These are phyloP conservation scores for Trichophyton benhamiae DNA, from an alignment of 2,329 filamentous ascomycete genomes.

Conservation along the genomic window DNA sequence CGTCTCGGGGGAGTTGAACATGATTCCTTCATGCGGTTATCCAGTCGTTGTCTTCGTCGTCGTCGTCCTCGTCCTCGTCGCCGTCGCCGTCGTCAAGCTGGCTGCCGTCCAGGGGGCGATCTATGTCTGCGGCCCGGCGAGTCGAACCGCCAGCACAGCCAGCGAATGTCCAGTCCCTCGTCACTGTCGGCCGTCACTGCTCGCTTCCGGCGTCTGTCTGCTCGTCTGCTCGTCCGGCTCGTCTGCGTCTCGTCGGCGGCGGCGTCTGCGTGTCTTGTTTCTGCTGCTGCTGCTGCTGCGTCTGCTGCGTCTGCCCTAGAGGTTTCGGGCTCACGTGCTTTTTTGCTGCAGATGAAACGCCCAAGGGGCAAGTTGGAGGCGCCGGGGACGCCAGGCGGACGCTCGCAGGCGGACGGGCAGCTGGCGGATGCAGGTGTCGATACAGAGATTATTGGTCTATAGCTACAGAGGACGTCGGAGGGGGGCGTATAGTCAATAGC, in stretches of 20 bases:
- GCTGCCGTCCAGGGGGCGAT: no score
- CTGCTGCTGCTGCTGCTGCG: neutral
- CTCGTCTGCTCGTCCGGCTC: neutral
- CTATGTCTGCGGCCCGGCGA: neutral
- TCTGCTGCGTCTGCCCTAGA: neutral
- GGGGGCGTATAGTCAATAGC: no score
- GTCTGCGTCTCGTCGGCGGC: neutral
- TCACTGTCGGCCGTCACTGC: neutral
- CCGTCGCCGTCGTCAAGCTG: neutral
- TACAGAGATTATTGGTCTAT: no score
- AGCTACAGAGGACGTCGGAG: no score
- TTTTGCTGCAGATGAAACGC: neutral
- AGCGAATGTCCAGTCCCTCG: neutral
- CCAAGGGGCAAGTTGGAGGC: neutral
- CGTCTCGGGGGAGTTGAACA: neutral
- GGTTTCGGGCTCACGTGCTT: conserved; percentile 7
- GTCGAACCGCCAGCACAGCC: neutral
- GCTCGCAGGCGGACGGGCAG: no score
- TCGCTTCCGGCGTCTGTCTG: neutral
- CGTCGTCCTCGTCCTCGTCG: neutral
- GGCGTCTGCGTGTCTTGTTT: neutral
- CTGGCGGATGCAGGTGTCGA: no score
- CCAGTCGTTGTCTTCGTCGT: neutral
- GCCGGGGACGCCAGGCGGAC: no score
- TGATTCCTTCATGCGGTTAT: neutral